Base-by-base conservation (phyloP, 1,284 basidiomycete genomes). In the Melampsora larici-populina region DNA sequence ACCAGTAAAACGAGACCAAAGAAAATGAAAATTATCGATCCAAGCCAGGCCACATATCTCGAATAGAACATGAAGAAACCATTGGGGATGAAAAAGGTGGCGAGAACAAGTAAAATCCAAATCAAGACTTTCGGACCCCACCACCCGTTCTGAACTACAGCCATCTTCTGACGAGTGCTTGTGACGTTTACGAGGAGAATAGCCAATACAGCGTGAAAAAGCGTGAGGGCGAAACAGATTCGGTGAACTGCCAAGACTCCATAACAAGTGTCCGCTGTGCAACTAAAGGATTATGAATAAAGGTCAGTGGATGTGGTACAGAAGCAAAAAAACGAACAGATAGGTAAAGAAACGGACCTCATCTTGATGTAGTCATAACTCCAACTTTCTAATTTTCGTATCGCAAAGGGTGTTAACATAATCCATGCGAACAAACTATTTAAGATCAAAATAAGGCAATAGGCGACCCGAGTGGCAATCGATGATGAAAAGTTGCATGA, bases 401-500 rank as follows among this genome's bases (percentile, higher is more conserved):
- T 93, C 65, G 92, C 91, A 77, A 92, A 88, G 77, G 92, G 90
- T 15, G 94, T 94, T 84, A 94, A 91, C 89, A 97, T 97, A 36
- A 97, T 85, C 92, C 96, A 99, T 49, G 97, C 95, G 72, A 98
- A 85, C 84, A 97, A 91, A n/a, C 94, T 97, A 83, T 97, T 96
- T 70, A 98, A 85, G 70, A 90, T 91, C 86, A 99, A 97, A 84
- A 99, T 96, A 83, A 99, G 89, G 33, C 67, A 77, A 58, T 77
- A 77, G 66, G 67, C 75, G 18, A 77, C 63, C 18, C 75, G 66
- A 43, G 75, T 77, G 33, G 96, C 96, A 81, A 99, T 98, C 0
- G 94, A 97, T 13, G 94, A 97, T 83, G 98, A 97, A 86, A 96
- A 99, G 84, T 98, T 98, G 86, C 96, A 99, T 77, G 93, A 95